Base-by-base conservation (phyloP, 495 filamentous ascomycete genomes). In the Cryomyces antarcticus region DNA sequence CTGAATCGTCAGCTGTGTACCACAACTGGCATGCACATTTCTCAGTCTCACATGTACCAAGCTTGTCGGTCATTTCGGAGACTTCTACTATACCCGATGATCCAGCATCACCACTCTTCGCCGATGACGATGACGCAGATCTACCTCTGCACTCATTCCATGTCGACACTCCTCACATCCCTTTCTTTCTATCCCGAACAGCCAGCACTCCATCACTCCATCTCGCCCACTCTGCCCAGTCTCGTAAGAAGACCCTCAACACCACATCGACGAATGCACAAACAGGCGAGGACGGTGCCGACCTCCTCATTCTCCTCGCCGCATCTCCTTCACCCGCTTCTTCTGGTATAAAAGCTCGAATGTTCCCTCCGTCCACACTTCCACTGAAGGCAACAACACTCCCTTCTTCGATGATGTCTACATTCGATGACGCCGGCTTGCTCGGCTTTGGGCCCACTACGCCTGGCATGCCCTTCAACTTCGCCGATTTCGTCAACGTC, bases 401-500 rank as follows among this genome's bases (percentile, higher is more conserved):
- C 30, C 82, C 82, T 13, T 82, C 80, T 6, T 93, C 87, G n/a
- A 80, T 84, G 69, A 83, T 86, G 78, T 78, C 80, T n/a, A 89
- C 84, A 5, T 67, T 65, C 31, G 68, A 62, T 35, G 63, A 73
- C 5, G 75, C 77, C 48, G 55, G 60, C 9, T 71, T 69, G 39
- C 65, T 76, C 36, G 69, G 68, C 36, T 77, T 72, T 29, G 58
- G 52, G 31, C 68, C 73, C 28, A 65, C 59, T 38, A 80, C 77
- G 4, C 77, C 77, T 1, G 58, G 57, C 29, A 71, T 75, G 43
- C 73, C 73, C 45, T 93, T 95, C 63, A 89, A 95, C 63, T 94
- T 95, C 62, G 76, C 85, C 6, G 89, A 96, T 56, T 99, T 93
- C 56, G 78, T 96, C 46, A 93, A 99, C 56, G 82, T 95, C 59